These are phyloP conservation scores for Colletotrichum tamarilloi DNA, from an alignment of 2,329 filamentous ascomycete genomes.

Conservation along the genomic window DNA sequence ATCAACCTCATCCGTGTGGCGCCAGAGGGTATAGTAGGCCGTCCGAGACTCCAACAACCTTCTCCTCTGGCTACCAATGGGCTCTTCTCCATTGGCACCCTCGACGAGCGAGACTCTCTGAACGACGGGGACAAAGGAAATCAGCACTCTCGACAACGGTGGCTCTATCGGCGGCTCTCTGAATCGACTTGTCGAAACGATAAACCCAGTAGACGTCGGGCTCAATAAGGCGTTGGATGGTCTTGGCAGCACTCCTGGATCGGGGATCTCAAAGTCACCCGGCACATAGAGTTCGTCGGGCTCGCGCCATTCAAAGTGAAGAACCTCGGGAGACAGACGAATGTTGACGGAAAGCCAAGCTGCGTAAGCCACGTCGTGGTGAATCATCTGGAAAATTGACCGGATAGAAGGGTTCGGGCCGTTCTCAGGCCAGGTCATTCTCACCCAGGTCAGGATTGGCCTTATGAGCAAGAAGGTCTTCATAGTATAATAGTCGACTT, in stretches of 20 bases:
- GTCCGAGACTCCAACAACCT: conserved; percentile 42
- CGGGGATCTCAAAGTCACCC: conserved; percentile 37
- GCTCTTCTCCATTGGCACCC: conserved; percentile 16
- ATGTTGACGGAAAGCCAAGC: conserved; percentile 45
- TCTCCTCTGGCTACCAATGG: conserved; percentile 33
- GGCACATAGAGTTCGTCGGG: conserved; percentile 43
- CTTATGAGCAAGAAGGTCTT: conserved; percentile 40
- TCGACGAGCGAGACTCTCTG: conserved; percentile 34
- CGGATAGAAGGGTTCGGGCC: conserved; percentile 1
- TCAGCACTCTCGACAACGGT: conserved; percentile 43
- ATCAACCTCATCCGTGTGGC: conserved; percentile 39
- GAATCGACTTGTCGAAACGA: neutral
- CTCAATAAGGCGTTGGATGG: neutral
- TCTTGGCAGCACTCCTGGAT: conserved; percentile 17
- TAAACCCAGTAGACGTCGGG: neutral
- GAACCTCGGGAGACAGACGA: conserved; percentile 40
- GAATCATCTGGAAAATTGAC: conserved; percentile 37
- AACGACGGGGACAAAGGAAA: conserved; percentile 43
- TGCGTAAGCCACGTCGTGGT: conserved; percentile 44
- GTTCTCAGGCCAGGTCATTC: conserved; percentile 14
- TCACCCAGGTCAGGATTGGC: conserved; percentile 39
- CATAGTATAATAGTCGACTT: conserved; percentile 43
- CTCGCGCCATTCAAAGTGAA: conserved; percentile 40
- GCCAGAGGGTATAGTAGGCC: conserved; percentile 41
- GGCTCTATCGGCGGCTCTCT: too few species aligned